Conservation (phyloP, 2,329 filamentous ascomycete genomes). For the Pseudopyricularia javanii region DNA sequence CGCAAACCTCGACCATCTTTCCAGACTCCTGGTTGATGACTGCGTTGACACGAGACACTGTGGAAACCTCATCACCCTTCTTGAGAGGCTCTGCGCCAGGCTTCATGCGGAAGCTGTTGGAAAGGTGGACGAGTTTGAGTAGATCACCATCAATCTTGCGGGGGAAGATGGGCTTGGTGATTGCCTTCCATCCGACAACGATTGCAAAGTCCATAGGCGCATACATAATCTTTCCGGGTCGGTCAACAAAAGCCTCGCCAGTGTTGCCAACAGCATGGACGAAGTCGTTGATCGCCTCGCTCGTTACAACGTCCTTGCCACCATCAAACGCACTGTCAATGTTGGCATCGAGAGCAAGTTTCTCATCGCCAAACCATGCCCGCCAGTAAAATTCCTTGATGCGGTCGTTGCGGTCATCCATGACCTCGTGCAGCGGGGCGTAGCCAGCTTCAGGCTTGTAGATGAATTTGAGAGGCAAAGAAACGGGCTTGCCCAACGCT, state of each 20-base stretch:
- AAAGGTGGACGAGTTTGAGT: slow-evolving; percentile 90
- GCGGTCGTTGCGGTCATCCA: slow-evolving; percentile 89
- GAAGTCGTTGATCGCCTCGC: slow-evolving; percentile 93
- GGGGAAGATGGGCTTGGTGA: slow-evolving; percentile 98
- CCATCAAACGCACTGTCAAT: slow-evolving; percentile 86
- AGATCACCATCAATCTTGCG: slow-evolving; percentile 91
- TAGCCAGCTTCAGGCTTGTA: slow-evolving; percentile 95
- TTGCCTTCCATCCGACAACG: slow-evolving; percentile 97
- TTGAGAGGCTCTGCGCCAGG: slow-evolving; percentile 89
- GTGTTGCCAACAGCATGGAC: slow-evolving; percentile 98
- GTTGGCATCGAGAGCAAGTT: slow-evolving; percentile 69
- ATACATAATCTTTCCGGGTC: slow-evolving; percentile 84
- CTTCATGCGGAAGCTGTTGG: slow-evolving; percentile 97
- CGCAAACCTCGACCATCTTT: slow-evolving; percentile 99
- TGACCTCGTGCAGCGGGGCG: slow-evolving; percentile 93
- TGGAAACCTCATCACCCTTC: slow-evolving; percentile 87
- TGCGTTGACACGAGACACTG: slow-evolving; percentile 90
- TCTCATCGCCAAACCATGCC: slow-evolving; percentile 88
- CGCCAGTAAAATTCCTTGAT: slow-evolving; percentile 99
- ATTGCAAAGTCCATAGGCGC: slow-evolving; percentile 99
- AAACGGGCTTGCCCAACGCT: slow-evolving; percentile 68
- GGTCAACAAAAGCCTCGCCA: slow-evolving; percentile 91
- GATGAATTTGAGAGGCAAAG: slow-evolving; percentile 75
- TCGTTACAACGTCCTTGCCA: slow-evolving; percentile 74
- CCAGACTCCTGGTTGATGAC: slow-evolving; percentile 97